A percentile compares a stretch with the other conserved stretches of the same genome.
Conservation (phyloP, 352 stramenopile species). For the Pythium folliculosum region DNA sequence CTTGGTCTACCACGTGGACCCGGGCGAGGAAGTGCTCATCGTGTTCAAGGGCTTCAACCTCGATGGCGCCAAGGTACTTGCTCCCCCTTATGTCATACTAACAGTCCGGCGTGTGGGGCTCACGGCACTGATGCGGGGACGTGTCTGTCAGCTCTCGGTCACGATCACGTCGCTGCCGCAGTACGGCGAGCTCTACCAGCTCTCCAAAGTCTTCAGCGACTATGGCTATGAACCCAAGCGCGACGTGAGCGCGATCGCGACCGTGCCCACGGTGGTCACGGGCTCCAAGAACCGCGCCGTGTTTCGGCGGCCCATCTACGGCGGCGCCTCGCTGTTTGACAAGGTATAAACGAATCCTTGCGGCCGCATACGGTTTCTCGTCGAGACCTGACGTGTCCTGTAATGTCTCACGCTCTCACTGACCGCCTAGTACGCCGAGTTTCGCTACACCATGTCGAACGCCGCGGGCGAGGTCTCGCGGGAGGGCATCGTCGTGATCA, state of each 20-base stretch:
- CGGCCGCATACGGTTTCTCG: background rate
- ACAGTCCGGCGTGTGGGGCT: background rate
- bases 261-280: slow-evolving; percentile 60
- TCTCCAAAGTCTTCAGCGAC: slow-evolving; percentile 86
- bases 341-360: slow-evolving; percentile 41
- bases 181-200: slow-evolving; percentile 86
- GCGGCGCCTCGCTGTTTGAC: slow-evolving; percentile 50
- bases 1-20: slow-evolving; percentile 72
- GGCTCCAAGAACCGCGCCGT: slow-evolving; percentile 87
- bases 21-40: slow-evolving; percentile 76
- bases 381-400: no score
- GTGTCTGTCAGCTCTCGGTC: slow-evolving; percentile 51
- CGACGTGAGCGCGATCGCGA: slow-evolving; percentile 52
- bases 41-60: slow-evolving; percentile 81
- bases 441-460: slow-evolving; percentile 87
- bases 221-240: slow-evolving; percentile 91
- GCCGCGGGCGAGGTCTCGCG: slow-evolving; percentile 50
- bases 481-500: slow-evolving; percentile 81
- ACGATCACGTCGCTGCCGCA: slow-evolving; percentile 85
- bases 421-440: slow-evolving; percentile 67
- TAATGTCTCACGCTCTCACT: background rate
- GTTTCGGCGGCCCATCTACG: slow-evolving; percentile 73
- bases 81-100: background rate
- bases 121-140: background rate
- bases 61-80: slow-evolving; percentile 42